Evolutionary conservation across 2,329 filamentous ascomycete species (phyloP), one percentile per base, ranked within the genome.

Genomic region (Eutypella sp.): DNA sequence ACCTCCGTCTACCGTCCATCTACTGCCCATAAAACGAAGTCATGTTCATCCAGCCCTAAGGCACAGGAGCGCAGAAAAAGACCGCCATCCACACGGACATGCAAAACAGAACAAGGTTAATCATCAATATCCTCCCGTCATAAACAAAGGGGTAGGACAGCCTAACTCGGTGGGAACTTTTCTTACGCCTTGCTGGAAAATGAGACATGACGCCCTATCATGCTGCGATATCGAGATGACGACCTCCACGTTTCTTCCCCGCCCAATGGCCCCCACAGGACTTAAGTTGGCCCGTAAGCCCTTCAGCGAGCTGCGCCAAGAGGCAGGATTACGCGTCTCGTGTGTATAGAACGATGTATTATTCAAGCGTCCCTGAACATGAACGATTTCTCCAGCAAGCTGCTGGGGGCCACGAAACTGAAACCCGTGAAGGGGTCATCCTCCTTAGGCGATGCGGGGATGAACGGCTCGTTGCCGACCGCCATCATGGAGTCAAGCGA

Each of bases 401-500:
- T 82, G 56, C 70, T 75, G 38, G 78, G 75, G 10, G 78, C 78
- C 46, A 81, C 79, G 56, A 78, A 84, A 60, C 79, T 83, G 64
- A 84, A 84, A 10, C 80, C 81, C 22, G 80, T 78, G 64, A 84
- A 84, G 6, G 72, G 71, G 45, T 81, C 76, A 44, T 82, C 78
- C 56, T 75, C 63, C 42, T 59, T 63, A 23, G 57, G 57, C 13
- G 59, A 58, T 16, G 58, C 56, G n/a, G 58, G 54, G 11, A 62
- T 61, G 69, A 70, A 73, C 6, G 65, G 61, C 33, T 76, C 69
- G 54, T 60, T 67, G 51, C 59, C 67, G 10, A n/a, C n/a, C n/a
- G 69, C 68, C 44, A 83, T 62, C 2, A 87, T 75, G 5, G 90
- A 89, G 63, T 87, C 95, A 44, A 97, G 74, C 3, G 88, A 80